phyloP scores from a whole-genome alignment of 176 grass and related monocot genomes.

The Dendrocalamus sinicus region DNA sequence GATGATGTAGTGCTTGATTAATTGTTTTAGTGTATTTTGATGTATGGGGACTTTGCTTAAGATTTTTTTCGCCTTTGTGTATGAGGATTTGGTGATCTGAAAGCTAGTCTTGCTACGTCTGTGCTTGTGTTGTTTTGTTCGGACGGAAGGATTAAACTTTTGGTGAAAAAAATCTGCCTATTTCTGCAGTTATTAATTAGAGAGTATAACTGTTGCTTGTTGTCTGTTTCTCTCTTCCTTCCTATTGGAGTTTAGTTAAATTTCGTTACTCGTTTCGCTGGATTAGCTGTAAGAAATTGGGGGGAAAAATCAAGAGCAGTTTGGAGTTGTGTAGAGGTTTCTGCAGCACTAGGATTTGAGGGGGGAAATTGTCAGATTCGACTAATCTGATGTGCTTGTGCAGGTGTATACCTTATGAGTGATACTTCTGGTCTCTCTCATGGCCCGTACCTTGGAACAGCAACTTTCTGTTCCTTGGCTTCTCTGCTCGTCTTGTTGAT shows the following conservation, averaged over 20 bases:
- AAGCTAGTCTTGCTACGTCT: slow-evolving; percentile 38
- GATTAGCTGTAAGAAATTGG: neutral
- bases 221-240: neutral
- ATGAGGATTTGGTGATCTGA: slow-evolving; percentile 41
- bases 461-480: slow-evolving; percentile 68
- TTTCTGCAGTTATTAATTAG: slow-evolving; percentile 26
- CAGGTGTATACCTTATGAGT: slow-evolving; percentile 86
- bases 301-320: neutral
- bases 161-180: slow-evolving; percentile 28
- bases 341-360: neutral
- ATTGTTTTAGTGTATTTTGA: neutral
- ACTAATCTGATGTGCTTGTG: slow-evolving; percentile 44
- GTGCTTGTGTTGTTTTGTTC: slow-evolving; percentile 33
- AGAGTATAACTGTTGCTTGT: slow-evolving; percentile 26
- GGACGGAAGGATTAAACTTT: neutral
- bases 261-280: neutral
- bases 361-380: neutral
- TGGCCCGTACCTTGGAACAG: slow-evolving; percentile 79
- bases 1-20: slow-evolving; percentile 7
- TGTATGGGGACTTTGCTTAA: slow-evolving; percentile 14
- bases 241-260: slow-evolving; percentile 19
- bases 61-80: slow-evolving; percentile 34
- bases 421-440: slow-evolving; percentile 68
- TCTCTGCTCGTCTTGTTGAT: slow-evolving; percentile 78
- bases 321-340: slow-evolving; percentile 12